phyloP scores from a whole-genome alignment of 495 filamentous ascomycete genomes.

The Lasiosphaeria hispida region DNA sequence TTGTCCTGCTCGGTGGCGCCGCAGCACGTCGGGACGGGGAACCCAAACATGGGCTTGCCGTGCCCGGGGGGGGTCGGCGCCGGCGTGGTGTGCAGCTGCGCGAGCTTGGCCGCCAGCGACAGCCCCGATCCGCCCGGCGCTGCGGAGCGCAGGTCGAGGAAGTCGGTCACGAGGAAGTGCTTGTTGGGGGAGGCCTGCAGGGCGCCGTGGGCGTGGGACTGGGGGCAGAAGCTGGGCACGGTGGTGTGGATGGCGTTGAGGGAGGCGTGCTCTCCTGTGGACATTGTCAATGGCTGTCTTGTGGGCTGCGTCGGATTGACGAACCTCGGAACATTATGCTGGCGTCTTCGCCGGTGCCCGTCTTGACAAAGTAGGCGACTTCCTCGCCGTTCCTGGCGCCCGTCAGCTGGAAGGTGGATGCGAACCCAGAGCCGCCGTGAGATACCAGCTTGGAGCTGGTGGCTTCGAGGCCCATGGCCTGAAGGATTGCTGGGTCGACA shows the following conservation, averaged over 20 bases:
- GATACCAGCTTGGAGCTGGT: slow-evolving; percentile 55
- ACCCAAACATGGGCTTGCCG: slow-evolving; percentile 66
- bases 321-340: slow-evolving; percentile 71
- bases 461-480: slow-evolving; percentile 64
- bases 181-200: slow-evolving; percentile 48
- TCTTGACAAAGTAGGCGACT: slow-evolving; percentile 79
- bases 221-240: slow-evolving; percentile 72
- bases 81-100: slow-evolving; percentile 73
- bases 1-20: slow-evolving; percentile 83
- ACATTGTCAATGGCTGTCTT: background rate
- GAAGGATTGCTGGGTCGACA: slow-evolving; percentile 58
- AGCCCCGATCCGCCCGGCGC: slow-evolving; percentile 38
- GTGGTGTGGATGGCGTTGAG: slow-evolving; percentile 73
- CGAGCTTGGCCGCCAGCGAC: slow-evolving; percentile 72
- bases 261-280: slow-evolving; percentile 71
- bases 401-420: slow-evolving; percentile 65
- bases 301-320: slow-evolving; percentile 3
- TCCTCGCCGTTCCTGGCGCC: slow-evolving; percentile 52
- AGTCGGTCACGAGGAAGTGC: slow-evolving; percentile 78
- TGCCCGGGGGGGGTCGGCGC: slow-evolving; percentile 63
- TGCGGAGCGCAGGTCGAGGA: slow-evolving; percentile 60
- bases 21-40: slow-evolving; percentile 79
- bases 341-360: slow-evolving; percentile 59
- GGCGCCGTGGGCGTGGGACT: slow-evolving; percentile 65
- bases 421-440: slow-evolving; percentile 71